Evolutionary conservation across 129 eudicot genomes (phyloP), one percentile per base, ranked within the genome.

Genomic region (Sambucus nigra): DNA sequence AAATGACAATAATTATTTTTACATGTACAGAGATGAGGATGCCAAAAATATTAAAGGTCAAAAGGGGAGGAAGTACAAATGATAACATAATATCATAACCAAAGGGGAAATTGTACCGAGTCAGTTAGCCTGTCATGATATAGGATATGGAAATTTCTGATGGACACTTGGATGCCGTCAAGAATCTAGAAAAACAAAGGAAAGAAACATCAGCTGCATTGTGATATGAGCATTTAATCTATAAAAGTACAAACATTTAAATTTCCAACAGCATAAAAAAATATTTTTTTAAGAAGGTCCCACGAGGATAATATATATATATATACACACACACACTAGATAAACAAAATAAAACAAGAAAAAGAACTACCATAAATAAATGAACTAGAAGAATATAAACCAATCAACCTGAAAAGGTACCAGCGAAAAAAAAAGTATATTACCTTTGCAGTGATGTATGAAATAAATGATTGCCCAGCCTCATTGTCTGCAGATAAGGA

Each of bases 401-500:
- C 40, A 44, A 24, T 19, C 15, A n/a, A n/a, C n/a, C n/a, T n/a
- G n/a, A n/a, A 19, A 20, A 1, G 19, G 5, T 16, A 22, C 26
- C 32, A 55, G 15, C 20, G 13, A 15, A 21, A 31, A 21, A 39
- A 52, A n/a, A 3, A 1, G 4, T 7, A 35, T 19, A 49, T 65
- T 73, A 88, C 97, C 95, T 79, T 88, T 18, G 95, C 94, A 59
- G 97, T 83, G 57, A 91, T 83, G 69, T 81, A 78, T 47, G 98
- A 85, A 29, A 75, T 74, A 71, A 85, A 91, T 47, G 95, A 85
- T 49, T 80, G 77, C 47, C 98, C 98, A 51, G 95, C 65, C 63
- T 72, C 84, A 77, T 86, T 80, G 70, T 82, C 98, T 91, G 87
- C 80, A 76, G 12, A 59, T 19, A 64, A 47, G 33, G 21, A 28